A percentile compares a stretch with the other conserved stretches of the same genome.
These are phyloP conservation scores for Talaromyces wortmannii DNA, from an alignment of 495 filamentous ascomycete genomes.

Conservation along the genomic window DNA sequence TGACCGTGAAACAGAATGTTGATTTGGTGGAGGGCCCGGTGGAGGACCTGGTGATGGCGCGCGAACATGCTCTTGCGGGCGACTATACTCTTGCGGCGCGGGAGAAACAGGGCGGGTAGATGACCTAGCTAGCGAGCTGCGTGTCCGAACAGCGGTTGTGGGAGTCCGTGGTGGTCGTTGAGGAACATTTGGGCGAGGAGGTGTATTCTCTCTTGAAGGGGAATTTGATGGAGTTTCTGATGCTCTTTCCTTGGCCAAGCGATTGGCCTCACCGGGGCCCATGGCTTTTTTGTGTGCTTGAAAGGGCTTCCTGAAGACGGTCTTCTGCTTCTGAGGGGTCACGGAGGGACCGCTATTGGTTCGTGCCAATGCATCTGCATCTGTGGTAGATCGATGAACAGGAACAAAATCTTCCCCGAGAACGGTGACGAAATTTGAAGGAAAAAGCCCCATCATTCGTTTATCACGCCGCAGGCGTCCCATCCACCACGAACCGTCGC, in stretches of 20 bases:
- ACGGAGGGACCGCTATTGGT: constrained; percentile 35
- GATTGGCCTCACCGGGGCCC: constrained; percentile 34
- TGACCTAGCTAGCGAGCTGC: constrained; percentile 25
- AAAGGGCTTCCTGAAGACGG: constrained; percentile 45
- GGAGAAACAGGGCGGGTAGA: constrained; percentile 15
- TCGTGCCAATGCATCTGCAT: constrained; percentile 25
- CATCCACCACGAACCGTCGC: constrained; percentile 98
- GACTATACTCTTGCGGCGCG: neutral
- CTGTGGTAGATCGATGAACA: constrained; percentile 65
- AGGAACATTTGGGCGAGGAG: constrained; percentile 29
- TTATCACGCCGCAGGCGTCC: constrained; percentile 81
- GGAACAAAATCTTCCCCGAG: constrained; percentile 79
- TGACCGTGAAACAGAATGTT: neutral
- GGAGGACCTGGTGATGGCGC: constrained; percentile 21
- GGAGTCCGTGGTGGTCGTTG: constrained; percentile 21
- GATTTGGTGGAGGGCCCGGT: constrained; percentile 21
- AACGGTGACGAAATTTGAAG: constrained; percentile 94
- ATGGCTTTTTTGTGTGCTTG: constrained; percentile 47
- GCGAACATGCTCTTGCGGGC: neutral
- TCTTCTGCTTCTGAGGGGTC: constrained; percentile 42
- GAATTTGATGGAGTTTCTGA: constrained; percentile 38
- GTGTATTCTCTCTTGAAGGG: constrained; percentile 33
- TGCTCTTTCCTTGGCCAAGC: constrained; percentile 6
- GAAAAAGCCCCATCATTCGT: constrained; percentile 84
- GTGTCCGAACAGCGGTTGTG: constrained; percentile 27